Conservation (phyloP, 2,329 filamentous ascomycete genomes). For the Fusarium metavorans region DNA sequence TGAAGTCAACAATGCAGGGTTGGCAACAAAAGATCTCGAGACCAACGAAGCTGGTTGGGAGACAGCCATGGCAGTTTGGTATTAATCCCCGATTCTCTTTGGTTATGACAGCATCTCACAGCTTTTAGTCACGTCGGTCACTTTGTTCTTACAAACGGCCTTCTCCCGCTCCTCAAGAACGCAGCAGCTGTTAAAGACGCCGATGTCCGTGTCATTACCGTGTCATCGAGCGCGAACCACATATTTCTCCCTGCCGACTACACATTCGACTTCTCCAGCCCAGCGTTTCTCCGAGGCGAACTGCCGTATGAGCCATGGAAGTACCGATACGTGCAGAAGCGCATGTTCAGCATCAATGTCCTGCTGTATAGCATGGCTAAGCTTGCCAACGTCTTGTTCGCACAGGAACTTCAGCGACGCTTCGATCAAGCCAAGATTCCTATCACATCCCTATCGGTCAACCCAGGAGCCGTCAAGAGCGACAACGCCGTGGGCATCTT, state of each 20-base stretch:
- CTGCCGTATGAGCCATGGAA: not conserved
- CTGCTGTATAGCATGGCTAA: not conserved
- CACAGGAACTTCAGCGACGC: not conserved
- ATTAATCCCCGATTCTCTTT: accelerated
- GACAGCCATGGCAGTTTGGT: not conserved
- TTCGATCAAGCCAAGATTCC: not conserved
- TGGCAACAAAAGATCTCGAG: not conserved
- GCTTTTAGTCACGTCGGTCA: not conserved
- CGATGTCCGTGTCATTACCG: not conserved
- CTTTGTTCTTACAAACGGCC: not conserved
- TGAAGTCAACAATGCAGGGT: not conserved
- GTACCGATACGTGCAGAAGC: not conserved
- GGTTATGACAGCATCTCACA: not conserved
- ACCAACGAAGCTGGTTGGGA: not conserved
- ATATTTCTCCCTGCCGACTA: not conserved
- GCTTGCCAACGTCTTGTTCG: not conserved
- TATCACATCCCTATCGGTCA: not conserved
- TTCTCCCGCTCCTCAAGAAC: not conserved
- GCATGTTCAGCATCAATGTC: not conserved
- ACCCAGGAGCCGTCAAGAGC: not conserved
- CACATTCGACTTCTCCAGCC: not conserved
- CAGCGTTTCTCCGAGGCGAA: not conserved
- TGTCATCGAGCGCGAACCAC: not conserved
- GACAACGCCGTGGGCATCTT: not conserved
- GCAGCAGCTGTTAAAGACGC: not conserved